Evolutionary conservation across 1,284 basidiomycete species (phyloP).

Genomic region (Sanghuangporus sanghuang): DNA sequence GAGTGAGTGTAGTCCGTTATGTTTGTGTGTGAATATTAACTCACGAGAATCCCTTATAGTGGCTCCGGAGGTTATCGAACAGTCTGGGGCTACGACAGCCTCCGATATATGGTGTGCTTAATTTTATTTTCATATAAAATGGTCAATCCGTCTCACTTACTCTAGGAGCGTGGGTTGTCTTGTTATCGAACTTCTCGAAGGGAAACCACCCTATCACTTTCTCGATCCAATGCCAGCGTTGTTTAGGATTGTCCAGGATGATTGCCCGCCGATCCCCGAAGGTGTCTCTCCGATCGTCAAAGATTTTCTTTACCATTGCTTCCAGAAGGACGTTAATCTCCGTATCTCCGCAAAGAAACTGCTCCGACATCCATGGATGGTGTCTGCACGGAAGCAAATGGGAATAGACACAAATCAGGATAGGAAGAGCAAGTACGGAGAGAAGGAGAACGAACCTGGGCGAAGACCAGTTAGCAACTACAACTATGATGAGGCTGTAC

Average conservation of each 20-base stretch:
- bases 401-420: constrained; percentile 35
- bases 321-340: constrained; percentile 95
- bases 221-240: constrained; percentile 97
- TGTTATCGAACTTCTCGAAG: constrained; percentile 94
- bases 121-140: neutral
- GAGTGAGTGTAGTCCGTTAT: constrained; percentile 56
- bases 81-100: constrained; percentile 92
- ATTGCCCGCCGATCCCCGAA: constrained; percentile 93
- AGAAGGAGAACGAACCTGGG: constrained; percentile 36
- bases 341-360: constrained; percentile 93
- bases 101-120: constrained; percentile 86
- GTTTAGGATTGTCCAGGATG: constrained; percentile 97
- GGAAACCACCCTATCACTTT: constrained; percentile 93
- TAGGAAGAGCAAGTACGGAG: constrained; percentile 33
- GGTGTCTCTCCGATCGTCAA: constrained; percentile 92
- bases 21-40: neutral
- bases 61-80: constrained; percentile 98
- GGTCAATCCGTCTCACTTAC: constrained; percentile 10
- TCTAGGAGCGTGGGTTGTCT: constrained; percentile 89
- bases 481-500: constrained; percentile 90
- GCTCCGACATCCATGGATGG: constrained; percentile 94
- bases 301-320: constrained; percentile 95
- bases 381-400: constrained; percentile 76
- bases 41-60: constrained; percentile 39
- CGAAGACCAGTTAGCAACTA: constrained; percentile 65